Evolutionary conservation across 1,139 yeast genomes (phyloP).

Genomic region (Entelexis sorbosivorans): DNA sequence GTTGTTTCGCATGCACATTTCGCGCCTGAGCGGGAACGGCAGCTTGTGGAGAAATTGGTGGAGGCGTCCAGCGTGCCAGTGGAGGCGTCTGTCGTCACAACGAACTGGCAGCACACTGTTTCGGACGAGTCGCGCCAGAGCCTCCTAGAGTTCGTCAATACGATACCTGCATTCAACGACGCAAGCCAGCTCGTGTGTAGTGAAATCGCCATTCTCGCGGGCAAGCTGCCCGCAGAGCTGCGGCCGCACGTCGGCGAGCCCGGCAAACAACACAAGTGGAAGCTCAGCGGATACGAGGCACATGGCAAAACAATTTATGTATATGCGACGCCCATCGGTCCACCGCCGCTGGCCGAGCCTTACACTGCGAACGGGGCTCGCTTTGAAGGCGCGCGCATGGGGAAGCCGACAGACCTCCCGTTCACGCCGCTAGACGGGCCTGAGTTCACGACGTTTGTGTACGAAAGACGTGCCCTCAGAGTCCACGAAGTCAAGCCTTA

Average conservation of each 20-base stretch:
- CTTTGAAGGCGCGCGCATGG: slow-evolving; percentile 9
- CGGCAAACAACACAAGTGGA: slow-evolving; percentile 1
- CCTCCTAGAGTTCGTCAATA: background rate
- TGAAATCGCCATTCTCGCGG: slow-evolving; percentile 4
- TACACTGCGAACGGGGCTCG: background rate
- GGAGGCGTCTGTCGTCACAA: slow-evolving; percentile 1
- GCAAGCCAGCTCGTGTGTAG: background rate
- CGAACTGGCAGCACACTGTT: slow-evolving; percentile 4
- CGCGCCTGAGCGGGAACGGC: slow-evolving; percentile 13
- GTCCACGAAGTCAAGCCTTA: background rate
- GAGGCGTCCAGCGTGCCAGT: slow-evolving; percentile 4
- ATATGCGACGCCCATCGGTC: background rate
- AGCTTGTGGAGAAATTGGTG: slow-evolving; percentile 11
- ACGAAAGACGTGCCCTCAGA: slow-evolving; percentile 12
- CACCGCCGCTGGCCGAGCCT: background rate
- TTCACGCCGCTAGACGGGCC: background rate
- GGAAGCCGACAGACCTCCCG: background rate
- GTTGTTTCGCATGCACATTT: background rate
- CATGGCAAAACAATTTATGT: slow-evolving; percentile 4
- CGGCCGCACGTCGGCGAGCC: slow-evolving; percentile 2
- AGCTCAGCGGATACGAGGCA: slow-evolving; percentile 1
- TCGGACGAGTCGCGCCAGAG: background rate
- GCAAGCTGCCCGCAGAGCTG: slow-evolving; percentile 8
- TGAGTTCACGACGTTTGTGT: slow-evolving; percentile 2
- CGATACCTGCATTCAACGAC: background rate